Conservation (phyloP, 1,284 basidiomycete species). For the Irpex sp. region DNA sequence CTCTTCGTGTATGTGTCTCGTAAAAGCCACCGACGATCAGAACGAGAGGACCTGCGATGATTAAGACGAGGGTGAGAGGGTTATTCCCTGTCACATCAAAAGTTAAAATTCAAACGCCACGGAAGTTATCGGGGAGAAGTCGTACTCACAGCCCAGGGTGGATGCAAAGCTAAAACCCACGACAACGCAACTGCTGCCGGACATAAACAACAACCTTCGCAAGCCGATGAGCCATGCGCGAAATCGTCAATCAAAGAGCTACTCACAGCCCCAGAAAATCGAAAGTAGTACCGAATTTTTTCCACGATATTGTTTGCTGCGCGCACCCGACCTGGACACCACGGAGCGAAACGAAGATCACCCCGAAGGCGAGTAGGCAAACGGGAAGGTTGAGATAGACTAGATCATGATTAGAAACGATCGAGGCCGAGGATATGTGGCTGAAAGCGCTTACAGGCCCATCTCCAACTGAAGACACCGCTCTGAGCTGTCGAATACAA, state of each 20-base stretch:
- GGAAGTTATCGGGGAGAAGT: slow-evolving; percentile 5
- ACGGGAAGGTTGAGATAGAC: slow-evolving; percentile 82
- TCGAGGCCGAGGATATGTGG: neutral
- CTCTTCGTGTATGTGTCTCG: slow-evolving; percentile 59
- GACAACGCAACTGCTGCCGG: slow-evolving; percentile 67
- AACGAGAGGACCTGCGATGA: slow-evolving; percentile 50
- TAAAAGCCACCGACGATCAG: slow-evolving; percentile 59
- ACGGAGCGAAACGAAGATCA: slow-evolving; percentile 57
- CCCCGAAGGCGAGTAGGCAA: slow-evolving; percentile 53
- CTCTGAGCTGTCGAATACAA: slow-evolving; percentile 2
- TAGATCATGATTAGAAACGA: slow-evolving; percentile 25
- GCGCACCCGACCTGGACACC: slow-evolving; percentile 44
- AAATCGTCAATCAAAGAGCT: slow-evolving; percentile 1
- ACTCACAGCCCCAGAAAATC: slow-evolving; percentile 76
- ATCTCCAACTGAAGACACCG: slow-evolving; percentile 60
- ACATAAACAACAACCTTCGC: slow-evolving; percentile 65
- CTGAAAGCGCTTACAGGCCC: slow-evolving; percentile 61
- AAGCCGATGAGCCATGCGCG: neutral
- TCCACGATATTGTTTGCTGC: slow-evolving; percentile 49
- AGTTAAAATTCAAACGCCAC: slow-evolving; percentile 9
- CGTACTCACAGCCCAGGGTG: slow-evolving; percentile 58
- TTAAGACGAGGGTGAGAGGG: slow-evolving; percentile 55
- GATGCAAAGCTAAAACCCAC: slow-evolving; percentile 76
- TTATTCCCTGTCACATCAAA: slow-evolving; percentile 46
- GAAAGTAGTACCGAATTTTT: slow-evolving; percentile 48